A percentile compares a stretch with the other conserved stretches of the same genome.
phyloP scores from a whole-genome alignment of 164 flowering plant species.

The grape (Vitis vinifera) region ASM3070453v1 NC_081818.1:23203001-23203500 shows the following conservation, averaged over 20 bases:
- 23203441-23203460: not conserved
- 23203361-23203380: no score
- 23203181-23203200: not conserved
- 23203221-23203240: slow-evolving; percentile 13
- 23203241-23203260: slow-evolving; percentile 6
- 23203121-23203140: not conserved
- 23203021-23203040: not conserved
- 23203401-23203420: no score
- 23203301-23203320: no score
- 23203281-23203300: not conserved
- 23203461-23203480: not conserved
- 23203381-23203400: no score
- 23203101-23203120: not conserved
- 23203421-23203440: no score
- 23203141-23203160: not conserved
- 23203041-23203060: slow-evolving; percentile 9
- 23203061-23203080: slow-evolving; percentile 3
- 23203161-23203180: not conserved
- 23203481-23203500: not conserved
- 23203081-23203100: slow-evolving; percentile 6
- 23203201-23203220: not conserved
- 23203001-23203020: not conserved
- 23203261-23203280: not conserved
- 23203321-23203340: not conserved
- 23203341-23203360: no score